phyloP scores from a whole-genome alignment of 2,329 filamentous ascomycete species.

The Microdochium paspali region DNA sequence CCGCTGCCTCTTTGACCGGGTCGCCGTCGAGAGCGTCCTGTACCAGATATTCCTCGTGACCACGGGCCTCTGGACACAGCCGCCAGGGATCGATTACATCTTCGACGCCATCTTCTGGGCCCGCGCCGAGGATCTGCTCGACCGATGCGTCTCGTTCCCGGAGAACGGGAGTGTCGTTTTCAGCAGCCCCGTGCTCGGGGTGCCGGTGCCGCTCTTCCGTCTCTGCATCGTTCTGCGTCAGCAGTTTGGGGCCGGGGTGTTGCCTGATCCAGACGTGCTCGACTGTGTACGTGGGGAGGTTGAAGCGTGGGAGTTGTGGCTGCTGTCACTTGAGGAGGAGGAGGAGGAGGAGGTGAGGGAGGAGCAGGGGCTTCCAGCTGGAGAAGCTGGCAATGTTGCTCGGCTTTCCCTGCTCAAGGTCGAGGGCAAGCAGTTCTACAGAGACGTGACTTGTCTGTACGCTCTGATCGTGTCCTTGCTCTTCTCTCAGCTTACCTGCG shows the following conservation, averaged over 20 bases:
- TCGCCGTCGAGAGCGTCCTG: slow-evolving; percentile 13
- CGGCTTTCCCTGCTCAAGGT: not conserved
- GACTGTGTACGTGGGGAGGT: not conserved
- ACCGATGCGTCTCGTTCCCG: not conserved
- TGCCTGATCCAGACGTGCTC: not conserved
- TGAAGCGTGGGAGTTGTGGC: not conserved
- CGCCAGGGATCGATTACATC: not conserved
- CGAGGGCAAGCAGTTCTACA: slow-evolving; percentile 1
- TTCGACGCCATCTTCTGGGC: slow-evolving; percentile 3
- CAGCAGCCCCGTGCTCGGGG: slow-evolving; percentile 12
- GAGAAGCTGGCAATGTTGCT: not conserved
- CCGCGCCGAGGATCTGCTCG: not conserved
- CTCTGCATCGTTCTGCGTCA: slow-evolving; percentile 5
- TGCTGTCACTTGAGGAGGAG: not conserved
- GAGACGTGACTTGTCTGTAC: slow-evolving; percentile 10
- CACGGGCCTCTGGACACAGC: slow-evolving; percentile 12
- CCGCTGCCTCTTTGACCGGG: slow-evolving; percentile 8
- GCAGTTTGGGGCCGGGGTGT: slow-evolving; percentile 2
- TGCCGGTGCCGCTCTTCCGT: slow-evolving; percentile 10
- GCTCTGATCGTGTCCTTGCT: slow-evolving; percentile 6
- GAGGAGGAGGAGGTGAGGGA: too few species aligned
- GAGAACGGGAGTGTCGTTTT: slow-evolving; percentile 3
- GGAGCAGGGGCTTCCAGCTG: not conserved
- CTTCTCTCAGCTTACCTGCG: not conserved
- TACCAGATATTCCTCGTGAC: slow-evolving; percentile 12